A percentile compares a stretch with the other conserved stretches of the same genome.
These are phyloP conservation scores for Tylopilus sp. DNA, from an alignment of 1,284 basidiomycete species.

Conservation along the genomic window DNA sequence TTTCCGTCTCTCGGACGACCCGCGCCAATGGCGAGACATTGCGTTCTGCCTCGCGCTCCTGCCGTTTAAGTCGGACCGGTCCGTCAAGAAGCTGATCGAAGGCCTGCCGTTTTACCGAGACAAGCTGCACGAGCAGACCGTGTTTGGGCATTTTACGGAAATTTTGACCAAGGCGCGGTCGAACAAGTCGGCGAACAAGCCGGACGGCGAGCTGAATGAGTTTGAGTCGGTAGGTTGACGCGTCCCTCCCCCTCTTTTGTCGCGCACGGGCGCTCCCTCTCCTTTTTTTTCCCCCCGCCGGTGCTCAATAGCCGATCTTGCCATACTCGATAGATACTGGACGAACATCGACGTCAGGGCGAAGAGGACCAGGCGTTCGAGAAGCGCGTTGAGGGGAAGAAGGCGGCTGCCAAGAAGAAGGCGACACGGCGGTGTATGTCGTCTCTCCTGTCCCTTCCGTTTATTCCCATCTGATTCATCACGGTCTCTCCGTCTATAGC, in stretches of 20 bases:
- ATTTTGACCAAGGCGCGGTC: conserved; percentile 78
- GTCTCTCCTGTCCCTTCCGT: background rate
- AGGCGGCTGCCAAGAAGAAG: conserved; percentile 72
- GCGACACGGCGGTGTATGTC: conserved; percentile 41
- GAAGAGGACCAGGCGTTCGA: conserved; percentile 89
- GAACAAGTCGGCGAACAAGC: conserved; percentile 88
- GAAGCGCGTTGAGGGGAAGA: conserved; percentile 78
- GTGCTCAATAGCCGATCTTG: no score
- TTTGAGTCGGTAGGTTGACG: conserved; percentile 63
- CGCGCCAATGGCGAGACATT: conserved; percentile 96
- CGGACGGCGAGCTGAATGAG: conserved; percentile 85
- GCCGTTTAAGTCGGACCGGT: conserved; percentile 95
- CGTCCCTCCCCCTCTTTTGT: no score
- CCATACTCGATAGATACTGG: conserved; percentile 59
- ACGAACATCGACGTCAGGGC: conserved; percentile 80
- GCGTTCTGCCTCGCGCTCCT: conserved; percentile 92
- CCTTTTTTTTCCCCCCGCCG: no score
- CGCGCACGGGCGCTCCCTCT: no score
- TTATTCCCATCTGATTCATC: background rate
- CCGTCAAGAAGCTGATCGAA: conserved; percentile 94
- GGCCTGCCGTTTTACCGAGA: conserved; percentile 90
- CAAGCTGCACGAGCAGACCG: conserved; percentile 86
- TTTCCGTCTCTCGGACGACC: conserved; percentile 85
- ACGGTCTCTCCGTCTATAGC: conserved; percentile 13
- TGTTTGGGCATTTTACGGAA: conserved; percentile 84